Base-by-base conservation (phyloP, 768 basidiomycete genomes). In the Sistotremastrum suecicum region DNA sequence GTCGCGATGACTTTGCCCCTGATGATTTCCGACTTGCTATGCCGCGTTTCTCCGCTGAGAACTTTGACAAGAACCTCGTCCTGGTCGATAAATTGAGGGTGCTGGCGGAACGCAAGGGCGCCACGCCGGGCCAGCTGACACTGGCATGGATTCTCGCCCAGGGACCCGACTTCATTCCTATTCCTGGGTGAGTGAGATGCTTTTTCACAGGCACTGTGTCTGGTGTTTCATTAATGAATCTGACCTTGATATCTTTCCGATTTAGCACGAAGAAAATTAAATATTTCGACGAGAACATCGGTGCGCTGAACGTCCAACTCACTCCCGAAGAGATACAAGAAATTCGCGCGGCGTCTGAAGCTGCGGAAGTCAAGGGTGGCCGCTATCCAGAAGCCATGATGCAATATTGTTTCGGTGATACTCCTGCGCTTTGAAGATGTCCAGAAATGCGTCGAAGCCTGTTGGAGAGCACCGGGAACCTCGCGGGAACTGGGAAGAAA, bases 31-130 rank as follows among this genome's bases (percentile, higher is more conserved):
- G 53, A 3, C 34, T 30, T 8, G 3, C 8, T 11, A 7, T 47
- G 4, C 53, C 53, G 31, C 51, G 51, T 9, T 67, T 46, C 52
- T 63, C 61, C 31, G 53, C 45, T 44, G 48, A 54, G 50, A 54
- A 51, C 45, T 58, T 56, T 52, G 52, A 48, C 7, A 64, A 66
- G 62, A 65, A 48, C 56, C 58, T 42, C 54, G 62, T 43, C 58
- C 61, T 54, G 30, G 55, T 39, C 1, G 50, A 53, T 4, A 43
- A 37, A 33, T 45, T 59, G 6, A 51, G 53, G 45, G 5, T 40
- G 42, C 51, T 54, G 58, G 50, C 77, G 76, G 34, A 75, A 76
- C 12, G 65, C 55, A 51, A 58, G 45, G 42, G 41, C 37, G 58
- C 57, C 2, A 58, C 63, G 0, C 45, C 62, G 0, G 58, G 61